phyloP scores from a whole-genome alignment of 345 rosid genomes.

The Anastatica hierochuntica region DNA sequence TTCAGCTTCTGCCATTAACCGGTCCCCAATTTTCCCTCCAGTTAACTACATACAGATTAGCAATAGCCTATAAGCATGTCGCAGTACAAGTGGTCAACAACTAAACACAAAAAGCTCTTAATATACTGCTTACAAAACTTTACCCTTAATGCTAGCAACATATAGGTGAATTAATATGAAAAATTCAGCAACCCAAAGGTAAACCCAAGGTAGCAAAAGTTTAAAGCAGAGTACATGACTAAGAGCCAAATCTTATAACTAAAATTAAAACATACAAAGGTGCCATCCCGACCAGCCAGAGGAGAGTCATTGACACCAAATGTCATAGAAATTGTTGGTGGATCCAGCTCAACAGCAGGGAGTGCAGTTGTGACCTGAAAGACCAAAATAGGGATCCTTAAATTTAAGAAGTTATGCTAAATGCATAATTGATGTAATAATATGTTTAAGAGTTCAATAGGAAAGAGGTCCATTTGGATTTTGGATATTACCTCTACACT shows the following conservation, averaged over 20 bases:
- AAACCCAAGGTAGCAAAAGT: background rate
- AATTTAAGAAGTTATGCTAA: background rate
- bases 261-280: conserved; percentile 48
- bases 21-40: conserved; percentile 82
- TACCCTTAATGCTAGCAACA: background rate
- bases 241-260: background rate
- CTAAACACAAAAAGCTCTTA: background rate
- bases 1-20: conserved; percentile 91
- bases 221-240: background rate
- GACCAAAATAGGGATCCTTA: conserved; percentile 11
- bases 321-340: conserved; percentile 99
- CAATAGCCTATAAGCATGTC: conserved; percentile 3
- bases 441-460: background rate
- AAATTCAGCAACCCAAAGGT: background rate
- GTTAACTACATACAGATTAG: conserved; percentile 55
- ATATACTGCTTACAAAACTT: background rate
- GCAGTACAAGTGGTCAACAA: background rate
- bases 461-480: background rate
- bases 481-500: conserved; percentile 52
- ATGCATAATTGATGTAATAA: background rate
- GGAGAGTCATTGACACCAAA: conserved; percentile 98
- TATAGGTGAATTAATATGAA: background rate
- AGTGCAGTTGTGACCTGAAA: conserved; percentile 68
- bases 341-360: conserved; percentile 81
- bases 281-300: conserved; percentile 92